Base-by-base conservation (phyloP, 208 protist genomes). In the Naegleria lovaniensis region DNA sequence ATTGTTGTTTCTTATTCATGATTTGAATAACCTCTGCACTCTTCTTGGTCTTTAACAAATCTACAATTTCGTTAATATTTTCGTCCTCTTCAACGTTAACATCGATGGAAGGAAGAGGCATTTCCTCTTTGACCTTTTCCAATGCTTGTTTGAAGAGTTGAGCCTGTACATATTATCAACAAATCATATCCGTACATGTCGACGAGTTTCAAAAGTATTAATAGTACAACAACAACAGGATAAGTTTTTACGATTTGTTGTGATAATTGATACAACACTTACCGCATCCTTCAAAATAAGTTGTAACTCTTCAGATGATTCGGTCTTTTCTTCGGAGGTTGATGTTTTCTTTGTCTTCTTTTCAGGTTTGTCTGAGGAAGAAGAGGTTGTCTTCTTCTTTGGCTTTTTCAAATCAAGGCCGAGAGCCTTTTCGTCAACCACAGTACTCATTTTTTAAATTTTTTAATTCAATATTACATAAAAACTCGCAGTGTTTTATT, bases 311-410 rank as follows among this genome's bases (percentile, higher is more conserved):
- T 67, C 55, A 19, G 55, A 67, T 15, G 55, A 67, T 67, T 67
- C 22, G 2, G 11, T 67, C 55, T 67, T 67, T 29, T 67, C 22
- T 67, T 67, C 55, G 83, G 83, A 29, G 2, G 22, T 58, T 90
- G 83, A 19, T 92, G 92, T 40, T 48, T 55, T 58, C 22, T 92
- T 89, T 52, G 90, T 83, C 41, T 92, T 90, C 43, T 58, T 90
- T 41, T 67, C 88, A 19, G 39, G 0, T 83, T 43, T 83, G 2
- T 40, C 86, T 19, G 67, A 5, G 3, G 55, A 39, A 22, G 13
- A 43, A 22, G 11, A 58, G 15, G 40, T 91, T 3, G 91, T 92
- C 90, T 92, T 92, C 90, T 92, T 92, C 90, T 91, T 91, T 1
- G 40, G 87, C 84, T 55, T 90, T 29, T 92, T 92, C 90, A 92